Evolutionary conservation across 306 rosid species (phyloP).

Genomic region (Glycine latifolia): DNA sequence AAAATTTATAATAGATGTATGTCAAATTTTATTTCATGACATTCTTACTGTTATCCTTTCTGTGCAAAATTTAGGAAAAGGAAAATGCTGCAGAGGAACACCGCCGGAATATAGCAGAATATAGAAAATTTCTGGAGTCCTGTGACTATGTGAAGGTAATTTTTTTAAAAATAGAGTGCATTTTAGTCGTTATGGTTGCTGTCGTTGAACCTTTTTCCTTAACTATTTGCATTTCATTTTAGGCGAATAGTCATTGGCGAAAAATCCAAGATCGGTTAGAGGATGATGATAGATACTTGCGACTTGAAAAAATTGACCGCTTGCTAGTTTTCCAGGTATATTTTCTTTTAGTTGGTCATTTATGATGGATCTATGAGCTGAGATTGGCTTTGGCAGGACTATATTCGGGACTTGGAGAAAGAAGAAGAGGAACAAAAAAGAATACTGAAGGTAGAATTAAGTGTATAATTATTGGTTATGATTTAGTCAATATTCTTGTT

Average conservation of each 20-base stretch:
- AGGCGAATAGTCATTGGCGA: constrained; percentile 94
- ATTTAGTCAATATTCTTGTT: constrained; percentile 42
- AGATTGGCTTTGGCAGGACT: constrained; percentile 71
- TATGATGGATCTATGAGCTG: constrained; percentile 44
- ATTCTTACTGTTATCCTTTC: constrained; percentile 32
- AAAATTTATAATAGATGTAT: constrained; percentile 7
- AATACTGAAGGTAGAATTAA: constrained; percentile 72
- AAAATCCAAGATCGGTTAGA: constrained; percentile 98
- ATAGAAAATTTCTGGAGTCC: constrained; percentile 81
- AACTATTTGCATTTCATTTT: constrained; percentile 37
- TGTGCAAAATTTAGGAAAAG: constrained; percentile 71
- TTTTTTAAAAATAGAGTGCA: constrained; percentile 20
- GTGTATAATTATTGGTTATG: constrained; percentile 31
- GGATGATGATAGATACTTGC: constrained; percentile 90
- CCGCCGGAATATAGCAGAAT: constrained; percentile 70
- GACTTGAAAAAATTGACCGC: constrained; percentile 95
- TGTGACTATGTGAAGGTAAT: constrained; percentile 89
- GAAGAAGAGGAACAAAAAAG: constrained; percentile 93
- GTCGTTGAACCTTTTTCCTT: constrained; percentile 25
- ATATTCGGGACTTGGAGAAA: constrained; percentile 94
- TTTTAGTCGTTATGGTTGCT: constrained; percentile 40
- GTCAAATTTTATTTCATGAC: constrained; percentile 11
- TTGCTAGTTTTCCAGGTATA: constrained; percentile 90
- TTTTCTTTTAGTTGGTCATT: constrained; percentile 42
- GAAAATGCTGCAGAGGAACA: constrained; percentile 92